A percentile compares a stretch with the other conserved stretches of the same genome.
These are phyloP conservation scores for Phytomonas sp. DNA, from an alignment of 208 protist genomes.

Conservation along the genomic window DNA sequence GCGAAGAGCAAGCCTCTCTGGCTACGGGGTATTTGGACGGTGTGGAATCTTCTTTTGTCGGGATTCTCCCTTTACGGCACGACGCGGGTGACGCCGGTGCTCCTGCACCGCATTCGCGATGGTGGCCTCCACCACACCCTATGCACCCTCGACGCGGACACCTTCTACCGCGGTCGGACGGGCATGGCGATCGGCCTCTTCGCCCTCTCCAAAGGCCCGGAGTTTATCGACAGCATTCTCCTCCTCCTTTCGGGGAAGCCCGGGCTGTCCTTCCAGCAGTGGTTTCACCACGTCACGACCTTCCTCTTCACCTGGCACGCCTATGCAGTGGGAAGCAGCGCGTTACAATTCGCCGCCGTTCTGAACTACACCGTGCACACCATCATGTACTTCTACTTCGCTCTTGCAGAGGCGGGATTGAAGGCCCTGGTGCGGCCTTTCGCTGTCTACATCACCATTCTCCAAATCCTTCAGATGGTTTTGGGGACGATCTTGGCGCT, in stretches of 20 bases:
- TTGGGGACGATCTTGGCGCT: neutral
- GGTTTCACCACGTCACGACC: slow-evolving; percentile 91
- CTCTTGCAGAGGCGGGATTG: slow-evolving; percentile 52
- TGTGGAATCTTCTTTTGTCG: slow-evolving; percentile 89
- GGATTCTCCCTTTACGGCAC: slow-evolving; percentile 77
- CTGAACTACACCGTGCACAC: slow-evolving; percentile 94
- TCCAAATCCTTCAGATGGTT: slow-evolving; percentile 92
- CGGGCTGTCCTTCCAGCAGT: slow-evolving; percentile 68
- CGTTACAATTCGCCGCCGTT: slow-evolving; percentile 52
- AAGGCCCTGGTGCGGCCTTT: slow-evolving; percentile 71
- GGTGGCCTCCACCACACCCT: slow-evolving; percentile 51
- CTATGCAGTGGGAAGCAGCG: slow-evolving; percentile 38
- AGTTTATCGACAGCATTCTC: slow-evolving; percentile 82
- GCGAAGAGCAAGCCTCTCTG: slow-evolving; percentile 11
- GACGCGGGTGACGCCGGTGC: slow-evolving; percentile 37
- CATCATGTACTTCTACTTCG: slow-evolving; percentile 96
- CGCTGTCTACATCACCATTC: slow-evolving; percentile 77
- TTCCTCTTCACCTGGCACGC: slow-evolving; percentile 87
- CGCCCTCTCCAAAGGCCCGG: slow-evolving; percentile 73
- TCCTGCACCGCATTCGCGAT: slow-evolving; percentile 27
- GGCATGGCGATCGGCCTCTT: slow-evolving; percentile 76
- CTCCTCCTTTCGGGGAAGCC: slow-evolving; percentile 41
- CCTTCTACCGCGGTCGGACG: slow-evolving; percentile 45
- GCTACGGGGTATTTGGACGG: slow-evolving; percentile 34
- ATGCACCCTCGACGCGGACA: slow-evolving; percentile 46